A percentile compares a stretch with the other conserved stretches of the same genome.
Evolutionary conservation across 306 rosid genomes (phyloP).

Genomic region (Fragaria nilgerrensis): DNA sequence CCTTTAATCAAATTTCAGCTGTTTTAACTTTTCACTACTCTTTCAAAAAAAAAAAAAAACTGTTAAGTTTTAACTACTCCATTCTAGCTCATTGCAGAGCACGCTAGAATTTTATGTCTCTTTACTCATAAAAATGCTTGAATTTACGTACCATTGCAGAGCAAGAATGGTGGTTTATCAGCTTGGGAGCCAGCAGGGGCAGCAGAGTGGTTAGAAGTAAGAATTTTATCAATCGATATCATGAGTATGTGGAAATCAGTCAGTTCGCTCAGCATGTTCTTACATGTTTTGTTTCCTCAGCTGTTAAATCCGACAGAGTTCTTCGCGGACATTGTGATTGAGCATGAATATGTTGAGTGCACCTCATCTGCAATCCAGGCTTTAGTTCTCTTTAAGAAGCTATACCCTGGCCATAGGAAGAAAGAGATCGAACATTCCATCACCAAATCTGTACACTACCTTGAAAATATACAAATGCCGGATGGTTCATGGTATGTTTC

Average conservation of each 20-base stretch:
- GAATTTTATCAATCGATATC: background rate
- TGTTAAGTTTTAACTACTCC: background rate
- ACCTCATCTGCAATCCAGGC: constrained; percentile 14
- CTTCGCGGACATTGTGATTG: constrained; percentile 9
- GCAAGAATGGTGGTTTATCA: constrained; percentile 64
- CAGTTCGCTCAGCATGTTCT: background rate
- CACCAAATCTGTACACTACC: background rate
- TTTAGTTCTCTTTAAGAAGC: background rate
- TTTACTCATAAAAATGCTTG: background rate
- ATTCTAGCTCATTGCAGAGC: background rate
- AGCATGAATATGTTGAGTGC: constrained; percentile 20
- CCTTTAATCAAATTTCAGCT: background rate
- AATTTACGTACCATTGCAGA: constrained; percentile 29
- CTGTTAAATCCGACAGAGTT: constrained; percentile 10
- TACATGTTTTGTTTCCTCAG: background rate
- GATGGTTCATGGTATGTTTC: constrained; percentile 16
- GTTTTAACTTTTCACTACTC: too few relatives aligned
- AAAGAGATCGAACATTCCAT: constrained; percentile 7
- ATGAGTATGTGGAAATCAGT: background rate
- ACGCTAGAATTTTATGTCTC: background rate
- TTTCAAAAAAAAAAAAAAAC: too few relatives aligned
- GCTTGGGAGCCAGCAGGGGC: constrained; percentile 70
- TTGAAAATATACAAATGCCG: constrained; percentile 10
- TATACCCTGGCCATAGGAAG: constrained; percentile 9
- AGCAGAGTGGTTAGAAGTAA: constrained; percentile 68